Evolutionary conservation across 768 basidiomycete genomes (phyloP).

Genomic region (Russula olivacea): DNA sequence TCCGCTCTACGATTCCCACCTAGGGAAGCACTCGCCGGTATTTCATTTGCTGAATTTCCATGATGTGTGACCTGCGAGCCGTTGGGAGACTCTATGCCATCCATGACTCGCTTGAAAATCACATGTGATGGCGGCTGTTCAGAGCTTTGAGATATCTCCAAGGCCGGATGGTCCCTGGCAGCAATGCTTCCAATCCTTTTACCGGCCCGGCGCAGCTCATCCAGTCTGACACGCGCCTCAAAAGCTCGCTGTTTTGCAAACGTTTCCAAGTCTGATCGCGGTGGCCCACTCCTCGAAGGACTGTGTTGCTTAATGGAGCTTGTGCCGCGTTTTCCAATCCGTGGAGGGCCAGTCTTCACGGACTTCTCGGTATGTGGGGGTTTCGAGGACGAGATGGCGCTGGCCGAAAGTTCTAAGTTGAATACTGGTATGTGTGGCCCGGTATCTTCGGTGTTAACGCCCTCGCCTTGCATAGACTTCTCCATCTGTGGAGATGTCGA

Average conservation of each 20-base stretch:
- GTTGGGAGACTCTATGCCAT: background rate
- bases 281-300: background rate
- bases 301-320: background rate
- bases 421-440: background rate
- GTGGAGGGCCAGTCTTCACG: background rate
- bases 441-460: background rate
- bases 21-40: background rate
- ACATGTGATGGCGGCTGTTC: constrained; percentile 11
- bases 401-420: background rate
- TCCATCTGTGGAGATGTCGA: no score
- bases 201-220: constrained; percentile 14
- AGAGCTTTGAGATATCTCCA: background rate
- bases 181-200: background rate
- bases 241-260: constrained; percentile 15
- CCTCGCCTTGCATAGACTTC: background rate
- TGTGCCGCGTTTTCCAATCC: background rate
- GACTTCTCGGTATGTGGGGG: background rate
- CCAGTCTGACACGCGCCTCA: constrained; percentile 17
- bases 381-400: background rate
- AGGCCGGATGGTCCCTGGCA: background rate
- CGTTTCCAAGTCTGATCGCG: background rate
- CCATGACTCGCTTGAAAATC: constrained; percentile 6
- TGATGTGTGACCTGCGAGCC: background rate
- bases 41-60: background rate
- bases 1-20: background rate